Evolutionary conservation across 2,329 filamentous ascomycete species (phyloP).

Genomic region (Trichoderma semiorbis): DNA sequence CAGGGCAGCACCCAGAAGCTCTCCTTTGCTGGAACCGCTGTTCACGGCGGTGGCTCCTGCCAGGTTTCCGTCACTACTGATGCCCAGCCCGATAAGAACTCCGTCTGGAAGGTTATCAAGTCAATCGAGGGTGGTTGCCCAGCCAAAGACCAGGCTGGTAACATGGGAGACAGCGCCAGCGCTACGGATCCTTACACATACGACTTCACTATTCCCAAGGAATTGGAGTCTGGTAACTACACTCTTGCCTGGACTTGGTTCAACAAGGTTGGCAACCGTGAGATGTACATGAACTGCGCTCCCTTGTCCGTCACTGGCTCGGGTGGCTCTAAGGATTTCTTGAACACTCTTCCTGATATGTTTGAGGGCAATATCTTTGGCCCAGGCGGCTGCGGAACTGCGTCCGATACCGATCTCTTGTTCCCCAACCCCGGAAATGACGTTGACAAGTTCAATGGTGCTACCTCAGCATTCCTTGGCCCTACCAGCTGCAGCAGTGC

Average conservation of each 20-base stretch:
- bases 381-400: constrained; percentile 39
- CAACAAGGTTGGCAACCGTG: constrained; percentile 87
- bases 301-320: constrained; percentile 62
- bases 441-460: constrained; percentile 46
- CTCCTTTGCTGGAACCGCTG: constrained; percentile 66
- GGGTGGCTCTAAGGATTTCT: constrained; percentile 48
- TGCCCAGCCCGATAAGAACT: constrained; percentile 59
- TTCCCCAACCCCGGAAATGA: constrained; percentile 62
- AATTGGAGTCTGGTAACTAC: constrained; percentile 71
- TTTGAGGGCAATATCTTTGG: constrained; percentile 64
- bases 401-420: constrained; percentile 47
- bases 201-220: constrained; percentile 66
- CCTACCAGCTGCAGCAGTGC: constrained; percentile 20
- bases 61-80: constrained; percentile 86
- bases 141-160: constrained; percentile 52
- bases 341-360: constrained; percentile 64
- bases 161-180: constrained; percentile 49
- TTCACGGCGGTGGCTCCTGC: constrained; percentile 89
- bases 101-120: constrained; percentile 84
- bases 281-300: constrained; percentile 98
- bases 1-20: constrained; percentile 46
- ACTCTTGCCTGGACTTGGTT: constrained; percentile 93
- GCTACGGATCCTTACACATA: constrained; percentile 54
- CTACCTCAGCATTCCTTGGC: constrained; percentile 33
- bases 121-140: constrained; percentile 86